A percentile compares a stretch with the other conserved stretches of the same genome.
Evolutionary conservation across 306 rosid genomes (phyloP).

Genomic region (Cicer chorassanicum): DNA sequence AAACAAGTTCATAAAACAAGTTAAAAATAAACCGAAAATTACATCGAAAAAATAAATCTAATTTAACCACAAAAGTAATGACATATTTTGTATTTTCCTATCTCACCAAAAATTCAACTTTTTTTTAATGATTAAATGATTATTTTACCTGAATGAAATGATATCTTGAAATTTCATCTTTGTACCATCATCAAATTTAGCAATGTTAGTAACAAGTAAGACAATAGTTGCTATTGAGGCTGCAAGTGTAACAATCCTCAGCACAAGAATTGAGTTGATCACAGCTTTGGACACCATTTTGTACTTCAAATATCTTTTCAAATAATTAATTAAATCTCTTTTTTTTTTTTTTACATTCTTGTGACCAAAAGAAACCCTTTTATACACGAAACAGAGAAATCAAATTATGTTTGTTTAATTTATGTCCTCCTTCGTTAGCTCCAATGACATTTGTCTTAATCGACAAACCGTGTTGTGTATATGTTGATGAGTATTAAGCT

Average conservation of each 20-base stretch:
- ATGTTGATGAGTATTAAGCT: neutral
- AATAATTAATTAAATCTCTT: neutral
- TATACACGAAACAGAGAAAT: constrained; percentile 29
- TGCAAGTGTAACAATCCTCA: constrained; percentile 55
- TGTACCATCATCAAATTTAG: constrained; percentile 28
- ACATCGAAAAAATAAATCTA: no score
- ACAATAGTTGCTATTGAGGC: constrained; percentile 46
- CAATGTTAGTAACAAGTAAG: constrained; percentile 45
- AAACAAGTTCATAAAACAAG: no score
- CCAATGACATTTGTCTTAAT: constrained; percentile 45
- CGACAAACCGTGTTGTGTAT: neutral
- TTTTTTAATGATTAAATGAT: no score
- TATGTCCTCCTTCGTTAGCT: constrained; percentile 41
- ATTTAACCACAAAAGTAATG: no score
- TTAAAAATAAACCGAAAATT: no score
- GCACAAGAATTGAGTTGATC: constrained; percentile 48
- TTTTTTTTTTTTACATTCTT: neutral
- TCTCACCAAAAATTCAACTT: no score
- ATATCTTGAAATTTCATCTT: constrained; percentile 47
- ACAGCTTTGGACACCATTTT: constrained; percentile 48
- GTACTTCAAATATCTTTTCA: neutral
- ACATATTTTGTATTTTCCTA: no score
- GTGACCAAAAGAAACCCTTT: constrained; percentile 14
- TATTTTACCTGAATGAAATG: constrained; percentile 48
- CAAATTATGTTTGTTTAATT: neutral